Percentiles rank a stretch among this genome's conserved stretches.
These are phyloP conservation scores for Podospora pseudocomata DNA, from an alignment of 495 filamentous ascomycete genomes.

Conservation along the genomic window DNA sequence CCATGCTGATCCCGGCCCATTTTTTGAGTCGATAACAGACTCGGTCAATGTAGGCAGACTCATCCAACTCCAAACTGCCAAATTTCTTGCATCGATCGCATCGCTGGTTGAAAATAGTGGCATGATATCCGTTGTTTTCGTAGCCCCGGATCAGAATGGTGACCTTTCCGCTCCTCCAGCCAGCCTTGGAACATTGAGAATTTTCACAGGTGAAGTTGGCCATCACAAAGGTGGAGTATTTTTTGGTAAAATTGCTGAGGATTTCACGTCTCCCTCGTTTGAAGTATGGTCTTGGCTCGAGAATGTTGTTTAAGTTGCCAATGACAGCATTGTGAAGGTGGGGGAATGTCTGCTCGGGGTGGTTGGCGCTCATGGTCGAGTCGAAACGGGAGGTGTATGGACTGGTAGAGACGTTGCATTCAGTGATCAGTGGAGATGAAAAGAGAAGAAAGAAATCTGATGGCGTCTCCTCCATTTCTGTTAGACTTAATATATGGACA, in stretches of 20 bases:
- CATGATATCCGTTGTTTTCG: constrained; percentile 28
- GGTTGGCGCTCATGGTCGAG: not conserved
- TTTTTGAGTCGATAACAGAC: constrained; percentile 31
- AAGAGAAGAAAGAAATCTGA: not conserved
- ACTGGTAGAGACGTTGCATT: not conserved
- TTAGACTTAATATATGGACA: too few relatives aligned
- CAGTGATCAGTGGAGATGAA: not conserved
- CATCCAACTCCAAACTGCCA: constrained; percentile 24
- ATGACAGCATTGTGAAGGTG: not conserved
- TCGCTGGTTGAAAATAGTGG: constrained; percentile 29
- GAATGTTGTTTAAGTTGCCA: not conserved
- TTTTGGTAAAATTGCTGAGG: not conserved
- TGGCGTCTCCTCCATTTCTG: too few relatives aligned
- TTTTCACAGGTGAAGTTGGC: constrained; percentile 27
- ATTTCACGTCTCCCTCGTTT: not conserved
- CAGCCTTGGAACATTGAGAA: constrained; percentile 11
- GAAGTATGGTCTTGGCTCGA: not conserved
- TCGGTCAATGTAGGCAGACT: constrained; percentile 30
- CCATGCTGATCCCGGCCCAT: constrained; percentile 26
- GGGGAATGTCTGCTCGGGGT: not conserved
- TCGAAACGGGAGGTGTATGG: too few relatives aligned
- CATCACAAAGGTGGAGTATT: constrained; percentile 29
- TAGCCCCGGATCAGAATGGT: constrained; percentile 26
- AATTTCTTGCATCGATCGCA: constrained; percentile 26
- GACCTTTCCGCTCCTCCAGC: constrained; percentile 35